Evolutionary conservation across 192 early-diverging fungal genomes (phyloP).

Genomic region (Lunasporangiospora selenospora): DNA sequence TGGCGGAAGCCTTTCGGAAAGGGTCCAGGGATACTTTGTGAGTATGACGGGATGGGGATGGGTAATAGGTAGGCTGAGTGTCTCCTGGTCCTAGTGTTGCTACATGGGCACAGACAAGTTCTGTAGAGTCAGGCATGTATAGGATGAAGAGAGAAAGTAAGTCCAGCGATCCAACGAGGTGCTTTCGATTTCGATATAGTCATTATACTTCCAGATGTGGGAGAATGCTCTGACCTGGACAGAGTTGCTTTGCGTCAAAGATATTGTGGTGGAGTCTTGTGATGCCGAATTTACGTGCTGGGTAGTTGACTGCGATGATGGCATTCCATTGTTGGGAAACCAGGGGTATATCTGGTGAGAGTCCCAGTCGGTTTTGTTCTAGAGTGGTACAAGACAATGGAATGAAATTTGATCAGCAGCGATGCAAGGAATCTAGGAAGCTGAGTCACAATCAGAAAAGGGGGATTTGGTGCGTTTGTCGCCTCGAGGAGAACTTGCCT

Average conservation of each 20-base stretch:
- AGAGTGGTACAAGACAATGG: constrained; percentile 8
- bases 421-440: not conserved
- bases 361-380: constrained; percentile 77
- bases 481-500: too few relatives aligned
- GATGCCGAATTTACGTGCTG: constrained; percentile 82
- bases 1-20: constrained; percentile 75
- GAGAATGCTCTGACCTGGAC: constrained; percentile 61
- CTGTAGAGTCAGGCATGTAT: constrained; percentile 37
- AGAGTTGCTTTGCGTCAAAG: constrained; percentile 57
- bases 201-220: not conserved
- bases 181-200: not conserved
- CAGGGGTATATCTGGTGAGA: constrained; percentile 71
- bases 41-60: constrained; percentile 65
- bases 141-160: not conserved
- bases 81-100: constrained; percentile 81
- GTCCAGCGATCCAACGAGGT: not conserved
- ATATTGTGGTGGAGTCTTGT: constrained; percentile 61
- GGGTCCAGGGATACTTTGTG: constrained; percentile 92
- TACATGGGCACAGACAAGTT: constrained; percentile 81
- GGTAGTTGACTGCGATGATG: constrained; percentile 88
- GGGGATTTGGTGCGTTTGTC: too few relatives aligned
- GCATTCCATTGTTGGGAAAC: constrained; percentile 93
- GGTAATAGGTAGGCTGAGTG: constrained; percentile 70
- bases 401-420: not conserved
- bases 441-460: too few relatives aligned